A percentile compares a stretch with the other conserved stretches of the same genome.
These are phyloP conservation scores for Platanthera guangdongensis DNA, from an alignment of 106 monocot genomes.

Conservation along the genomic window DNA sequence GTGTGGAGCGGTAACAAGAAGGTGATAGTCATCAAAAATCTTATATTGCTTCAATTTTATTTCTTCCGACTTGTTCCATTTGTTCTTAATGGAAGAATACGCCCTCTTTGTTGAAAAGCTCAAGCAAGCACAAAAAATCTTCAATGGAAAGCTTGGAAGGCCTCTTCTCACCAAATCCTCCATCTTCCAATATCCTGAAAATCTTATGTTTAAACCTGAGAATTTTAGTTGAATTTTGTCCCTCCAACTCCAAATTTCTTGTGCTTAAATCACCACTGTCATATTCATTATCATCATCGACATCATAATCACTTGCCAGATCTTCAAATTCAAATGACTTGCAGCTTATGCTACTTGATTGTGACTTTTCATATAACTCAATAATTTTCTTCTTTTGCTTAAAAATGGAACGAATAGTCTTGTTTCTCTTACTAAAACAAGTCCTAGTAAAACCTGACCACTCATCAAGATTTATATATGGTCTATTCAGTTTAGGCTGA, in stretches of 20 bases:
- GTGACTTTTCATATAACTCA: constrained; percentile 30
- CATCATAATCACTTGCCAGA: background rate
- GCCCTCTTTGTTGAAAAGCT: constrained; percentile 59
- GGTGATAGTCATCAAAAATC: background rate
- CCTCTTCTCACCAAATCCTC: constrained; percentile 49
- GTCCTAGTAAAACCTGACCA: constrained; percentile 74
- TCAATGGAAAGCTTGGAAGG: constrained; percentile 67
- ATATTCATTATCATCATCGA: constrained; percentile 6
- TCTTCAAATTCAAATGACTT: background rate
- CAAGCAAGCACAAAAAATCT: constrained; percentile 56
- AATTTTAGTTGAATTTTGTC: constrained; percentile 13
- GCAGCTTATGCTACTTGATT: background rate
- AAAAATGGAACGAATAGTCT: constrained; percentile 83
- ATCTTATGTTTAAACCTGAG: constrained; percentile 55
- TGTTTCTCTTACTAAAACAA: constrained; percentile 76
- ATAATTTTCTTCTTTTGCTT: constrained; percentile 70
- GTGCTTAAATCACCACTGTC: constrained; percentile 5
- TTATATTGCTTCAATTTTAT: background rate
- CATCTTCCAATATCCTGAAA: constrained; percentile 34
- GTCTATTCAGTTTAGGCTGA: constrained; percentile 27
- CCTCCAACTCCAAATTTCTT: background rate
- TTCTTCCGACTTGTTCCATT: background rate
- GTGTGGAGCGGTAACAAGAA: background rate
- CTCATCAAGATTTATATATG: constrained; percentile 51
- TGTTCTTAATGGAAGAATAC: constrained; percentile 38